Evolutionary conservation across 139 green algal genomes (phyloP).

Genomic region (Tetradesmus lagerheimii): DNA sequence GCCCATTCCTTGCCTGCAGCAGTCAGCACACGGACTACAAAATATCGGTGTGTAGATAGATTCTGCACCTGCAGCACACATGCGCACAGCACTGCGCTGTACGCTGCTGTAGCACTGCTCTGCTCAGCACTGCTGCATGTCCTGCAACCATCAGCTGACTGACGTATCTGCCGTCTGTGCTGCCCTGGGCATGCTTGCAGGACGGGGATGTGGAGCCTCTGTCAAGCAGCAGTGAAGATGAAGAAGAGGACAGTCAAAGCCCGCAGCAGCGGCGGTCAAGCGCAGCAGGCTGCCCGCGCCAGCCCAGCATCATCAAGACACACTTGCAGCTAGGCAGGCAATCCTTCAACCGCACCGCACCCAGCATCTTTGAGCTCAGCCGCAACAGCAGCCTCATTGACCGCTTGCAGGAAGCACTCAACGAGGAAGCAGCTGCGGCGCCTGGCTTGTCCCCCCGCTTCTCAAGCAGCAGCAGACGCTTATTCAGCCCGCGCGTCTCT

Average conservation of each 20-base stretch:
- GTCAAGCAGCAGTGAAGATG: background rate
- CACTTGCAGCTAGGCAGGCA: background rate
- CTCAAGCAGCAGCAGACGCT: background rate
- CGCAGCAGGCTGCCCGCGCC: background rate
- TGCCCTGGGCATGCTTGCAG: background rate
- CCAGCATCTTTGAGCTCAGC: background rate
- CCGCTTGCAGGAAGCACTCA: background rate
- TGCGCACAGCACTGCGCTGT: background rate
- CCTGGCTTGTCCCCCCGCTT: background rate
- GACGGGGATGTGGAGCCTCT: background rate
- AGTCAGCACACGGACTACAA: background rate
- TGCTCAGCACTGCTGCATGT: background rate
- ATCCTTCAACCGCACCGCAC: background rate
- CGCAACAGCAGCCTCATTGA: background rate
- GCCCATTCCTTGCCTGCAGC: background rate
- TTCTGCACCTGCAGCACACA: too few species aligned
- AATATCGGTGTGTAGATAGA: background rate
- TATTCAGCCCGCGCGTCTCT: background rate
- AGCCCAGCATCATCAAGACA: background rate
- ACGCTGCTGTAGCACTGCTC: background rate
- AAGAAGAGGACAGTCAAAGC: background rate
- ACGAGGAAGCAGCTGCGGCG: background rate
- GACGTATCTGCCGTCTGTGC: background rate
- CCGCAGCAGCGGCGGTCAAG: background rate
- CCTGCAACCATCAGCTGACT: background rate